These are phyloP conservation scores for Tuctoria greenei DNA, from an alignment of 176 grass and related monocot species.

Conservation along the genomic window DNA sequence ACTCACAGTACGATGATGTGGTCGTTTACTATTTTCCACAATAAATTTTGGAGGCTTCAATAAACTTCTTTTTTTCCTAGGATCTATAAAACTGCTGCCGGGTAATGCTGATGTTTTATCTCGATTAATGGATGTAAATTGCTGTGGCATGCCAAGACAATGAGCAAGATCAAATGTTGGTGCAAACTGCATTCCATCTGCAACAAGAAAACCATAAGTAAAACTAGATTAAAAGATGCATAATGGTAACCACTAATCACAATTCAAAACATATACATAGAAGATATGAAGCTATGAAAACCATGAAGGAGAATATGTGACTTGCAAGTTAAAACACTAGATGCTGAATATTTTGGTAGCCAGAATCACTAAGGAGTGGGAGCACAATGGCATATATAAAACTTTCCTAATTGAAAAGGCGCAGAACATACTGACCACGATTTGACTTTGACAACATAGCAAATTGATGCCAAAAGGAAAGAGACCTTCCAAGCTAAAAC, in stretches of 20 bases:
- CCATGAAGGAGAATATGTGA: constrained; percentile 12
- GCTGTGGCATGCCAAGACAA: constrained; percentile 54
- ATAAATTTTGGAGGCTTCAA: constrained; percentile 55
- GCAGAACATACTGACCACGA: neutral
- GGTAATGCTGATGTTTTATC: constrained; percentile 50
- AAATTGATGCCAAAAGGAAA: constrained; percentile 10
- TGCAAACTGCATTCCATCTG: constrained; percentile 66
- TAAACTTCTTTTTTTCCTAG: constrained; percentile 43
- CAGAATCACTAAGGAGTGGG: neutral
- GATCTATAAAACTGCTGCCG: constrained; percentile 54
- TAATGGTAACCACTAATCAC: neutral
- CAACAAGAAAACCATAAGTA: constrained; percentile 29
- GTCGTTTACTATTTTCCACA: constrained; percentile 33
- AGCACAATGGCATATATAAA: neutral
- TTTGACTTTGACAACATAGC: constrained; percentile 15
- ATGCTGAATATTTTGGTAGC: constrained; percentile 4
- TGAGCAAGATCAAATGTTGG: constrained; percentile 60
- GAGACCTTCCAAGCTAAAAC: constrained; percentile 5
- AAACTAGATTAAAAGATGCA: constrained; percentile 20
- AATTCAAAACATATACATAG: constrained; percentile 14
- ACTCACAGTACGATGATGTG: constrained; percentile 42
- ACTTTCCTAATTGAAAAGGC: neutral
- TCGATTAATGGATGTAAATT: constrained; percentile 51
- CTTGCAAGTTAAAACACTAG: constrained; percentile 33
- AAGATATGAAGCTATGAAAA: constrained; percentile 14